Evolutionary conservation across 2,329 filamentous ascomycete genomes (phyloP).

Genomic region (Colletotrichum agaves): DNA sequence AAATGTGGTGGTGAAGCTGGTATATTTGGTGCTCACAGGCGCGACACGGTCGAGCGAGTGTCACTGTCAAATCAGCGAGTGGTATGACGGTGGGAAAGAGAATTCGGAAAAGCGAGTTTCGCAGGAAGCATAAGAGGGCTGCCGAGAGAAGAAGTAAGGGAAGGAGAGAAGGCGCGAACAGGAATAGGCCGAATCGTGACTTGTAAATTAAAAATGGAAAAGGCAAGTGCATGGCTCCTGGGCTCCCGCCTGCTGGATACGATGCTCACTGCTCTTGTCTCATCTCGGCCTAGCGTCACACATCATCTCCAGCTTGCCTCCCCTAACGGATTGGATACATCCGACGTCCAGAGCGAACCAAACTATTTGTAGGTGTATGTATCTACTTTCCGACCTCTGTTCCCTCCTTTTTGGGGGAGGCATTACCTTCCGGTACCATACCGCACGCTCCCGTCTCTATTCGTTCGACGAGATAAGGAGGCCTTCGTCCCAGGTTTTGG

Average conservation of each 20-base stretch:
- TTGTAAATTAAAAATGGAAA: slow-evolving; percentile 39
- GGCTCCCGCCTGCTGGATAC: slow-evolving; percentile 34
- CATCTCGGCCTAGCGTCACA: slow-evolving; percentile 38
- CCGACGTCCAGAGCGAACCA: slow-evolving; percentile 9
- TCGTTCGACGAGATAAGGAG: not conserved
- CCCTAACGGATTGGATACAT: slow-evolving; percentile 7
- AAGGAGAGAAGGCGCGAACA: slow-evolving; percentile 1
- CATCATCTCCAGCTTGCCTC: slow-evolving; percentile 24
- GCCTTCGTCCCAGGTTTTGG: slow-evolving; percentile 20
- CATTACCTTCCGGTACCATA: not conserved
- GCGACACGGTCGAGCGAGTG: slow-evolving; percentile 29
- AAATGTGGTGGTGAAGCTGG: slow-evolving; percentile 16
- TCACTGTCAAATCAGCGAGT: slow-evolving; percentile 4
- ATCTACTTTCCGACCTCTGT: too few species aligned
- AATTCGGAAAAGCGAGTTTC: not conserved
- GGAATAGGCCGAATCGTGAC: slow-evolving; percentile 27
- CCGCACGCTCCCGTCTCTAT: not conserved
- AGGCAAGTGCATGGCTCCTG: slow-evolving; percentile 20
- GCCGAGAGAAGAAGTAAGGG: slow-evolving; percentile 2
- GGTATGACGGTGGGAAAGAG: slow-evolving; percentile 17
- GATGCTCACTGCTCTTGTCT: slow-evolving; percentile 33
- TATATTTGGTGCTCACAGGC: slow-evolving; percentile 24
- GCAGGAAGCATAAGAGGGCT: not conserved
- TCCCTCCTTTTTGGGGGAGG: not conserved
- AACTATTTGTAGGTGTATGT: too few species aligned